Conservation (phyloP, 305 asterid genomes). For the Ilex paraguariensis region DNA sequence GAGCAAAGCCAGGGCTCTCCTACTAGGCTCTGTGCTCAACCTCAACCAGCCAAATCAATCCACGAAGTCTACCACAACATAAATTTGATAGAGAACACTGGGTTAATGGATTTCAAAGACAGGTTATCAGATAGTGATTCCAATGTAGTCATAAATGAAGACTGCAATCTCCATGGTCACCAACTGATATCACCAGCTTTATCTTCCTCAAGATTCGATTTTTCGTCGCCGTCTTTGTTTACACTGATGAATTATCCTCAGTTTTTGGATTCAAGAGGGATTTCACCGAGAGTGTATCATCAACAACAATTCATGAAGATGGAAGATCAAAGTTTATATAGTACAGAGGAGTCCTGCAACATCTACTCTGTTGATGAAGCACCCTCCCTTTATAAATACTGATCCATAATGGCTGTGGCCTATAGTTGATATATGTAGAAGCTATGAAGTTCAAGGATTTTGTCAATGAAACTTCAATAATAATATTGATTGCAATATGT, state of each 20-base stretch:
- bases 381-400: slow-evolving; percentile 15
- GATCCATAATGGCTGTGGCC: too few relatives aligned
- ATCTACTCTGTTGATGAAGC: slow-evolving; percentile 31
- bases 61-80: slow-evolving; percentile 1
- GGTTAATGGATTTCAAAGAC: slow-evolving; percentile 24
- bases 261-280: slow-evolving; percentile 19
- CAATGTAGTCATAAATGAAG: slow-evolving; percentile 27
- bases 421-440: too few relatives aligned
- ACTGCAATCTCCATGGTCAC: slow-evolving; percentile 10
- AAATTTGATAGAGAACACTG: slow-evolving; percentile 5
- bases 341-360: slow-evolving; percentile 25
- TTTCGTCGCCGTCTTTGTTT: slow-evolving; percentile 12
- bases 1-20: slow-evolving; percentile 4
- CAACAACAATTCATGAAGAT: slow-evolving; percentile 18
- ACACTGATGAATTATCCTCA: slow-evolving; percentile 22
- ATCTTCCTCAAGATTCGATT: slow-evolving; percentile 13
- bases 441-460: too few relatives aligned
- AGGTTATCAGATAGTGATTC: slow-evolving; percentile 37
- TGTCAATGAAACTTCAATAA: too few relatives aligned
- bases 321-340: slow-evolving; percentile 21
- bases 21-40: neutral
- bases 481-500: too few relatives aligned
- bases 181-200: slow-evolving; percentile 11
- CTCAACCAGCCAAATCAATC: slow-evolving; percentile 2
- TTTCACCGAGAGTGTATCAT: slow-evolving; percentile 3